Evolutionary conservation across 306 rosid genomes (phyloP), one percentile per base, ranked within the genome.

Genomic region (Ziziphus jujuba): DNA sequence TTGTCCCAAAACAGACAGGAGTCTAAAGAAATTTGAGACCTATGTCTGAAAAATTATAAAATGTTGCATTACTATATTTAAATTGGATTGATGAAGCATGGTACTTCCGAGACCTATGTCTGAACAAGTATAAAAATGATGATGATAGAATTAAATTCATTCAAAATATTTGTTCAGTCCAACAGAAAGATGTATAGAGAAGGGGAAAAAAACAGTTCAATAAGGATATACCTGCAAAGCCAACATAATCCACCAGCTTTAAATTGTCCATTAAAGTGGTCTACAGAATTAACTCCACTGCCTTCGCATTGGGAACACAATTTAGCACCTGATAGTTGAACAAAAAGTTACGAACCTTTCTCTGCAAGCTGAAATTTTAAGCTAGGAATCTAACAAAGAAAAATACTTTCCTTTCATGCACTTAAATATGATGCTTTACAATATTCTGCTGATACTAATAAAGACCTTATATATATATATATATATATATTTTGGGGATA

Each of bases 161-260:
- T 56, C 9, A 8, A 38, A 19, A 48, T 38, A 12, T 16, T n/a
- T 60, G 9, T 14, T 24, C 8, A 5, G 59, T 15, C n/a, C 34
- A 38, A 24, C 61, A 61, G 51, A 24, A 5, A 49, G 28, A 16
- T 36, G 48, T 59, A 57, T 25, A 74, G 38, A 24, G 19, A 43
- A 51, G n/a, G n/a, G n/a, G 45, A 36, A 61, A 31, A 7, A 59
- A 19, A 55, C 63, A 49, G 33, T 49, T 78, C 21, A 61, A 66
- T 53, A 56, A 9, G 62, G 45, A 40, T 82, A 40, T 82, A 95
- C 99, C 99, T 90, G 97, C 99, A 95, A 70, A 95, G 74, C 99
- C 99, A 95, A 77, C 99, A 95, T 53, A 91, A 47, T 72, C 85
- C 89, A 70, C 99, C 99, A 1, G 95, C 99, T 81, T 95, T 95